These are phyloP conservation scores for Plasmodium gaboni DNA, from an alignment of 169 alveolate species.

Conservation along the genomic window DNA sequence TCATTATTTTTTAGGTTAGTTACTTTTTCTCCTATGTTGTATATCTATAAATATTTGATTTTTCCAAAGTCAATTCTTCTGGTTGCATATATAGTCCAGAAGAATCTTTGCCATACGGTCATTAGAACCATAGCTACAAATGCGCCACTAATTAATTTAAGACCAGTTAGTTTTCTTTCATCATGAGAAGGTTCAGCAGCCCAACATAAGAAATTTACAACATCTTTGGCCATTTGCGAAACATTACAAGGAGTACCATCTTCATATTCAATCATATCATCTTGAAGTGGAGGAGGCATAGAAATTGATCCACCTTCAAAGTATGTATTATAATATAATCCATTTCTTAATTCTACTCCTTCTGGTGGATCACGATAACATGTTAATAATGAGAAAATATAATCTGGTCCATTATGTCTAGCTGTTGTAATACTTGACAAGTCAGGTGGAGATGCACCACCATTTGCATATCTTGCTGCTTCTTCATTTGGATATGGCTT, in stretches of 20 bases:
- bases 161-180: slow-evolving; percentile 88
- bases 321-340: slow-evolving; percentile 95
- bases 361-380: slow-evolving; percentile 97
- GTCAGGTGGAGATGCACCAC: slow-evolving; percentile 97
- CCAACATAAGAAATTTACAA: slow-evolving; percentile 89
- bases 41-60: slow-evolving; percentile 80
- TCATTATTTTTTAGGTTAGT: not conserved
- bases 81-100: slow-evolving; percentile 90
- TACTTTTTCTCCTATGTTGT: not conserved
- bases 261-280: slow-evolving; percentile 97
- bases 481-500: slow-evolving; percentile 91
- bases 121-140: slow-evolving; percentile 86
- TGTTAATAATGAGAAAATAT: slow-evolving; percentile 93
- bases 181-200: slow-evolving; percentile 92
- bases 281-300: slow-evolving; percentile 98
- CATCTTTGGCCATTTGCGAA: slow-evolving; percentile 96
- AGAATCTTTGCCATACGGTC: slow-evolving; percentile 91
- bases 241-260: slow-evolving; percentile 98
- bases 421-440: slow-evolving; percentile 94
- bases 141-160: slow-evolving; percentile 86
- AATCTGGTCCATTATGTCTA: slow-evolving; percentile 94
- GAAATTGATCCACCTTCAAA: slow-evolving; percentile 97
- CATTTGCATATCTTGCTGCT: slow-evolving; percentile 96
- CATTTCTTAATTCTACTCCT: slow-evolving; percentile 96
- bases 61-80: slow-evolving; percentile 89